phyloP scores from a whole-genome alignment of 176 grass and related monocot species.

The Aechmea fasciata region DNA sequence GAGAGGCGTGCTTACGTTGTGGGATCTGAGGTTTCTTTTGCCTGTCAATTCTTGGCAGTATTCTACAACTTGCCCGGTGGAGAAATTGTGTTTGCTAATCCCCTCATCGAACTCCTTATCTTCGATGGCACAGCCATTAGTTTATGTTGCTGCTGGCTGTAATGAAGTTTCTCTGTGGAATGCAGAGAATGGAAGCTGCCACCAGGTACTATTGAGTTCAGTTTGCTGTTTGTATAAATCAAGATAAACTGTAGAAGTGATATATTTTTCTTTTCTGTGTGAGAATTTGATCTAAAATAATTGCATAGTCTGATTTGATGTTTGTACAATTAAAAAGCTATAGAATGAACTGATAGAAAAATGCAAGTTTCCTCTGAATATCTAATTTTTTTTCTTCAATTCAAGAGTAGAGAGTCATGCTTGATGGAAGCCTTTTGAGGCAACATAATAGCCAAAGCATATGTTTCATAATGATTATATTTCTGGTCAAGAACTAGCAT shows the following conservation, averaged over 20 bases:
- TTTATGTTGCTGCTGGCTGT: slow-evolving; percentile 77
- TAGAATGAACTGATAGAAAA: too few relatives aligned
- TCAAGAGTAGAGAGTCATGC: neutral
- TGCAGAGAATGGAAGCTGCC: slow-evolving; percentile 93
- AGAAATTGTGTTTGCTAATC: slow-evolving; percentile 89
- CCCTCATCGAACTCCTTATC: slow-evolving; percentile 53
- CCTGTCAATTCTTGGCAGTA: slow-evolving; percentile 96
- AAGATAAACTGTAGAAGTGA: neutral
- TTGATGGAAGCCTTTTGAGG: neutral
- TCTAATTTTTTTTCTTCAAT: too few relatives aligned
- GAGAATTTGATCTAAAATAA: neutral
- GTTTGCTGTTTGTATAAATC: neutral
- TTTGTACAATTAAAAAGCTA: too few relatives aligned
- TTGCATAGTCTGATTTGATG: too few relatives aligned
- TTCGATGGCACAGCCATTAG: slow-evolving; percentile 57
- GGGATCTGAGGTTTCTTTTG: slow-evolving; percentile 93
- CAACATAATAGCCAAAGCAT: neutral
- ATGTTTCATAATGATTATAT: neutral
- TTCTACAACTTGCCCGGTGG: slow-evolving; percentile 65
- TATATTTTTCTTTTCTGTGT: neutral
- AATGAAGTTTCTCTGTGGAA: slow-evolving; percentile 95
- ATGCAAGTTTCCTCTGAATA: too few relatives aligned
- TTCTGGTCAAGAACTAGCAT: neutral
- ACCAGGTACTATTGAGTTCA: slow-evolving; percentile 51
- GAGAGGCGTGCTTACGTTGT: slow-evolving; percentile 80